Conservation (phyloP, 2,329 filamentous ascomycete species). For the Arthrobotrys iridis region DNA sequence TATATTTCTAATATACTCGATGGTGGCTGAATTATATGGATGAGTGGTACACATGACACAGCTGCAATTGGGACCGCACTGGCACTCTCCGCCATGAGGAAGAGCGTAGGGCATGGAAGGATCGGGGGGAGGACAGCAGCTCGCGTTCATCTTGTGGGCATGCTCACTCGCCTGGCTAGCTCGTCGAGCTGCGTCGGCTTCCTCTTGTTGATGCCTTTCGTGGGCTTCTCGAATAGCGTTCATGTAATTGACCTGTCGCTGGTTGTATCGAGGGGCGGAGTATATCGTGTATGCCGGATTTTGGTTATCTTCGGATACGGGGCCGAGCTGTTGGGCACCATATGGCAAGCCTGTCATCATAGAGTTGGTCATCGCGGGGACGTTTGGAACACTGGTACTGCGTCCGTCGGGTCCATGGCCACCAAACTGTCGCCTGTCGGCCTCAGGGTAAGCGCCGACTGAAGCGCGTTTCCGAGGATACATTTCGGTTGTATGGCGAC, state of each 20-base stretch:
- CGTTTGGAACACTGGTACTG: slow-evolving; percentile 43
- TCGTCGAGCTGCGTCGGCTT: slow-evolving; percentile 26
- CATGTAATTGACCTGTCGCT: slow-evolving; percentile 37
- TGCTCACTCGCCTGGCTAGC: slow-evolving; percentile 44
- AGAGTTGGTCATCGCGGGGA: background rate
- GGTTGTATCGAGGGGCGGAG: slow-evolving; percentile 29
- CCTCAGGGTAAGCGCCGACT: slow-evolving; percentile 26
- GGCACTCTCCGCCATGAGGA: slow-evolving; percentile 60
- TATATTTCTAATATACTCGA: slow-evolving; percentile 64
- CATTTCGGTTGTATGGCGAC: slow-evolving; percentile 30
- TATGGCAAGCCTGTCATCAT: slow-evolving; percentile 4
- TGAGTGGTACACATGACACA: slow-evolving; percentile 64
- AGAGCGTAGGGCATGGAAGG: slow-evolving; percentile 16
- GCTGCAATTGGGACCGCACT: slow-evolving; percentile 64
- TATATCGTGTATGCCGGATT: slow-evolving; percentile 28
- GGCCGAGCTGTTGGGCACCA: slow-evolving; percentile 1
- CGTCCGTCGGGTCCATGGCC: slow-evolving; percentile 10
- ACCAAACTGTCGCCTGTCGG: slow-evolving; percentile 26
- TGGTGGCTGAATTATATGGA: slow-evolving; percentile 64
- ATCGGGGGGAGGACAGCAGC: slow-evolving; percentile 20
- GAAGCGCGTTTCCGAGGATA: slow-evolving; percentile 38
- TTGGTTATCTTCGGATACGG: slow-evolving; percentile 28
- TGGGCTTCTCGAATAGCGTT: slow-evolving; percentile 39
- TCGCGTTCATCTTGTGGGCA: slow-evolving; percentile 17
- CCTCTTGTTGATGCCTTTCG: slow-evolving; percentile 39